A percentile compares a stretch with the other conserved stretches of the same genome.
Conservation (phyloP, 352 stramenopile species). For the Pythium vanterpoolii region DNA sequence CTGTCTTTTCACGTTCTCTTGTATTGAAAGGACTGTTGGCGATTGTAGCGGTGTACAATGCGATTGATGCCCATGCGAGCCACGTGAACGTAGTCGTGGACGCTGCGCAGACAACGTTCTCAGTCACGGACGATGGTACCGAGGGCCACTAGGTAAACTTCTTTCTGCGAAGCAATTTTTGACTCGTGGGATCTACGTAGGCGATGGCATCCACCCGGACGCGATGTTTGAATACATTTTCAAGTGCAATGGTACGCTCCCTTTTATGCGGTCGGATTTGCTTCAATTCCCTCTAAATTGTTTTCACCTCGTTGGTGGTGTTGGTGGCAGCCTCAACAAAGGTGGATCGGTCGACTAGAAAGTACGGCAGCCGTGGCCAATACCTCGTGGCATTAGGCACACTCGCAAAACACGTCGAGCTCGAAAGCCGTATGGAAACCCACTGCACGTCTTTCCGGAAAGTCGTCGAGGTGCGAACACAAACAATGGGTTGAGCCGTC, state of each 20-base stretch:
- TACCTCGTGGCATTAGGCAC: slow-evolving; percentile 47
- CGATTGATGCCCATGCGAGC: slow-evolving; percentile 56
- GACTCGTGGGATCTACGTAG: slow-evolving; percentile 24
- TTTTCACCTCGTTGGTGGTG: too few relatives aligned
- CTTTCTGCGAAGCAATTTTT: background rate
- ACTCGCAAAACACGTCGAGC: slow-evolving; percentile 42
- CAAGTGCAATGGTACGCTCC: slow-evolving; percentile 40
- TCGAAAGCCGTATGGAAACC: slow-evolving; percentile 55
- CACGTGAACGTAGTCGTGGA: slow-evolving; percentile 46
- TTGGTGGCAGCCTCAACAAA: slow-evolving; percentile 40
- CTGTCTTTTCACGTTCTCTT: background rate
- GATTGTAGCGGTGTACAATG: slow-evolving; percentile 70
- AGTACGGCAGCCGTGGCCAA: slow-evolving; percentile 47
- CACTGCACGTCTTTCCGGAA: slow-evolving; percentile 70
- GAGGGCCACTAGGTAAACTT: background rate
- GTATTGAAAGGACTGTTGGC: background rate
- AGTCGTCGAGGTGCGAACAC: slow-evolving; percentile 18
- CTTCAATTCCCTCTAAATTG: too few relatives aligned
- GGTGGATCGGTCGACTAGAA: background rate
- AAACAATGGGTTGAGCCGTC: background rate
- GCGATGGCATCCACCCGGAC: slow-evolving; percentile 53
- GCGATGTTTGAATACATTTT: slow-evolving; percentile 49
- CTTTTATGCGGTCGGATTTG: too few relatives aligned
- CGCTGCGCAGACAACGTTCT: slow-evolving; percentile 47
- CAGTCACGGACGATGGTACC: slow-evolving; percentile 65